A percentile compares a stretch with the other conserved stretches of the same genome.
phyloP scores from a whole-genome alignment of 768 basidiomycete species.

The Amanita muscaria region DNA sequence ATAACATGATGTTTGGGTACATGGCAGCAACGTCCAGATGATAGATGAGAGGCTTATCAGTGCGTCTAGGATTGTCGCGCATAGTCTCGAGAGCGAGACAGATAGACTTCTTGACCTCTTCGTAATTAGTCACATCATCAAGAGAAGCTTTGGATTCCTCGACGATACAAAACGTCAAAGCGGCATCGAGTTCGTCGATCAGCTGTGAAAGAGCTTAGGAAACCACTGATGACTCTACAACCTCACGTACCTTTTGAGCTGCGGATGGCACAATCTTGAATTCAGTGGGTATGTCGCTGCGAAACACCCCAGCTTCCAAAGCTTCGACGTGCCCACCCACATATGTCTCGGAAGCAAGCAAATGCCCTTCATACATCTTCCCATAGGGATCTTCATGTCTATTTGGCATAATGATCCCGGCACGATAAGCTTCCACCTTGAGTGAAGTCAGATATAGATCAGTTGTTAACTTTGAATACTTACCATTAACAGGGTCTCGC shows the following conservation, averaged over 20 bases:
- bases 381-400: conserved; percentile 89
- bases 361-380: conserved; percentile 90
- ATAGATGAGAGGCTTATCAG: conserved; percentile 93
- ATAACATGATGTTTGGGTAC: conserved; percentile 99
- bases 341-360: conserved; percentile 96
- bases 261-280: conserved; percentile 92
- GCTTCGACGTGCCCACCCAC: conserved; percentile 99
- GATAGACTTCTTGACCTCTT: conserved; percentile 81
- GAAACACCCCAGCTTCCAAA: conserved; percentile 94
- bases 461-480: conserved; percentile 14
- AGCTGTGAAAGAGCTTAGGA: conserved; percentile 40
- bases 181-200: conserved; percentile 89
- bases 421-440: conserved; percentile 93
- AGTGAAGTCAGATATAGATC: conserved; percentile 3
- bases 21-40: conserved; percentile 98
- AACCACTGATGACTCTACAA: background rate
- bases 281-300: conserved; percentile 89
- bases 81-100: conserved; percentile 72
- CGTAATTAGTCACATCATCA: conserved; percentile 89
- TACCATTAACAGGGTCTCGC: conserved; percentile 97
- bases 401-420: conserved; percentile 94
- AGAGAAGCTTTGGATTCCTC: conserved; percentile 77
- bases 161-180: conserved; percentile 78
- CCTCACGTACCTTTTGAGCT: conserved; percentile 58
- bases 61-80: conserved; percentile 84